Evolutionary conservation across 257 asterid species (phyloP).

Genomic region (Leonotis leonurus): DNA sequence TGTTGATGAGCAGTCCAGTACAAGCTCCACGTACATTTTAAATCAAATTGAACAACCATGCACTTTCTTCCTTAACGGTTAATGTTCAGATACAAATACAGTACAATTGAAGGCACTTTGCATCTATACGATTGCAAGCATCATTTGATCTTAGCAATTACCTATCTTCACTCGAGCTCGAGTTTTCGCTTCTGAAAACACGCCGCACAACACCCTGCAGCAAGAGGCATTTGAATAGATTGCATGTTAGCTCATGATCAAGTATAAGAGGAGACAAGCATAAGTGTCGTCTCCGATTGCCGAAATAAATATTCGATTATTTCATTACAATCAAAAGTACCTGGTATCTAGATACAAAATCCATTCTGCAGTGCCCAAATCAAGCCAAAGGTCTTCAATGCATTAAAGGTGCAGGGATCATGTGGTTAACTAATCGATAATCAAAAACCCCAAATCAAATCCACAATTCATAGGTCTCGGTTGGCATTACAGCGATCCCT

Average conservation of each 20-base stretch:
- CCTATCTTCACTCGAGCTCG: conserved; percentile 80
- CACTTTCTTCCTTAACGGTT: background rate
- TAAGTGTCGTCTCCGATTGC: background rate
- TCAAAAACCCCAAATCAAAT: conserved; percentile 13
- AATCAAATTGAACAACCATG: background rate
- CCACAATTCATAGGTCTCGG: background rate
- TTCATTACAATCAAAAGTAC: conserved; percentile 21
- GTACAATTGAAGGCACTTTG: background rate
- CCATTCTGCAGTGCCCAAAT: conserved; percentile 36
- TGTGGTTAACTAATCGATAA: conserved; percentile 9
- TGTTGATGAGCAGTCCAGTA: background rate
- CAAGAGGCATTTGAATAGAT: conserved; percentile 8
- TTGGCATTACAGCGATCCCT: conserved; percentile 4
- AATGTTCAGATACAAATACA: background rate
- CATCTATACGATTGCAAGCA: background rate
- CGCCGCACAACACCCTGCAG: conserved; percentile 90
- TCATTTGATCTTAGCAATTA: conserved; percentile 16
- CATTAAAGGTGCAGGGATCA: conserved; percentile 12
- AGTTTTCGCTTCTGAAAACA: conserved; percentile 78
- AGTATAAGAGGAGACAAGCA: background rate
- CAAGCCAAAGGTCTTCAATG: conserved; percentile 29
- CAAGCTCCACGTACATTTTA: background rate
- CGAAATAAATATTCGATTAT: background rate
- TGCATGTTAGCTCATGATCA: conserved; percentile 8
- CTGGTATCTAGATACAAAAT: conserved; percentile 87